phyloP scores from a whole-genome alignment of 73 alveolate genomes.

The Stentor roeselii region DNA sequence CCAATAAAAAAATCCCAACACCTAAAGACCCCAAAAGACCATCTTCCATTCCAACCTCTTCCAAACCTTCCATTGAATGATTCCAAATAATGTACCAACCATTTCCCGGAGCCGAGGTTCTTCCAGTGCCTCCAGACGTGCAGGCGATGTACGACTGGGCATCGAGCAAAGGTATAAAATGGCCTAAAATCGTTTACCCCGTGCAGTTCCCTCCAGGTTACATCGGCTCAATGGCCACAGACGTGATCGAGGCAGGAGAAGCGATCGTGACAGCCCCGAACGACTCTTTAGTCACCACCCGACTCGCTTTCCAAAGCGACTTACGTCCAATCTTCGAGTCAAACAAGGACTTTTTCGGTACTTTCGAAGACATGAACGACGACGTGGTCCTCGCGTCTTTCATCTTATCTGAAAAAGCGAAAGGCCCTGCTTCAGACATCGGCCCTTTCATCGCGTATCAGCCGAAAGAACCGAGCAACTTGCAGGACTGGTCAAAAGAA shows the following conservation, averaged over 20 bases:
- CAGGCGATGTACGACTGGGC: too few relatives aligned
- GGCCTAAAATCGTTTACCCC: neutral
- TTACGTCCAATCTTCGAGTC: neutral
- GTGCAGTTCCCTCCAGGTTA: slow-evolving; percentile 10
- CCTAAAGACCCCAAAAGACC: too few relatives aligned
- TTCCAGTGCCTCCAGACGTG: too few relatives aligned
- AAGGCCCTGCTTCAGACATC: neutral
- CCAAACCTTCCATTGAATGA: too few relatives aligned
- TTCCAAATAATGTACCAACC: too few relatives aligned
- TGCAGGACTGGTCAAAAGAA: neutral
- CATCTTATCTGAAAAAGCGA: neutral
- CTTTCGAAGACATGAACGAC: neutral
- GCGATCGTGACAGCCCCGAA: neutral
- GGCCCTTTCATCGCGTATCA: neutral
- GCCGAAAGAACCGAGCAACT: neutral
- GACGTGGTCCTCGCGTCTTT: neutral
- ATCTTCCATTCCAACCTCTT: too few relatives aligned
- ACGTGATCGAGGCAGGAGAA: neutral
- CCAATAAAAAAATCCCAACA: too few relatives aligned
- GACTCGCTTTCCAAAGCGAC: neutral
- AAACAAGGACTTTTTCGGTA: neutral
- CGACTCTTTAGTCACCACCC: neutral
- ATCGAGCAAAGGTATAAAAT: too few relatives aligned
- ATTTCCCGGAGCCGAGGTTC: too few relatives aligned
- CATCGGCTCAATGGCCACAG: neutral